Evolutionary conservation across 805 yeast species (phyloP), one percentile per base, ranked within the genome.

Genomic region (Kodamaea leandrae): DNA sequence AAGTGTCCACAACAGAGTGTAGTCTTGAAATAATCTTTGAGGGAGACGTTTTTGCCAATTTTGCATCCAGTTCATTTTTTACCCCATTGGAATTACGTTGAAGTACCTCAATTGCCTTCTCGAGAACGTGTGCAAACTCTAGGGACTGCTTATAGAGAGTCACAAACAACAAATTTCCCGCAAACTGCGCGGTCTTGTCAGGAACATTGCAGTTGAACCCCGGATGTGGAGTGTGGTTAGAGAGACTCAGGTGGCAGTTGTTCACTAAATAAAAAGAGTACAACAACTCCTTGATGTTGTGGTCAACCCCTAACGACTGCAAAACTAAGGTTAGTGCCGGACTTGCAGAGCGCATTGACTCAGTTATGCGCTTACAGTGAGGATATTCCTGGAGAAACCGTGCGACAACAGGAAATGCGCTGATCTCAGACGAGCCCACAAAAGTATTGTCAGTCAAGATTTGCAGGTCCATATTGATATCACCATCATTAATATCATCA

Each of bases 141-240:
- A 21, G 9, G 9, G 24, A 21, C 24, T 32, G 38, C 32, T 51
- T 53, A 36, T 32, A 55, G n/a, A 55, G 37, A 2, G 52, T 17
- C 16, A 57, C 34, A 52, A 58, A 53, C 5, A 58, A 32, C 30
- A 51, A 48, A 39, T 56, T 54, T 28, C 50, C 36, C 13, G 41
- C 27, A 32, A 43, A 48, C 26, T 45, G 41, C 4, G 32, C 30
- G 21, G 16, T 26, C 3, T 30, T 19, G 19, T 32, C 45, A 12
- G 20, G 16, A 12, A 30, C 23, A 28, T 59, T 57, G 9, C 57
- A 29, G 37, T 59, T 60, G 37, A 52, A 54, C 1, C 58, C 55
- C 1, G 63, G 60, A 25, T 55, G 60, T 9, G 27, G n/a, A 7
- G 50, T 47, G 17, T 50, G 56, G 13, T 46, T 45, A 15, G n/a